Evolutionary conservation across 2,329 filamentous ascomycete genomes (phyloP), one percentile per base, ranked within the genome.

Genomic region (Juglanconis oblonga): DNA sequence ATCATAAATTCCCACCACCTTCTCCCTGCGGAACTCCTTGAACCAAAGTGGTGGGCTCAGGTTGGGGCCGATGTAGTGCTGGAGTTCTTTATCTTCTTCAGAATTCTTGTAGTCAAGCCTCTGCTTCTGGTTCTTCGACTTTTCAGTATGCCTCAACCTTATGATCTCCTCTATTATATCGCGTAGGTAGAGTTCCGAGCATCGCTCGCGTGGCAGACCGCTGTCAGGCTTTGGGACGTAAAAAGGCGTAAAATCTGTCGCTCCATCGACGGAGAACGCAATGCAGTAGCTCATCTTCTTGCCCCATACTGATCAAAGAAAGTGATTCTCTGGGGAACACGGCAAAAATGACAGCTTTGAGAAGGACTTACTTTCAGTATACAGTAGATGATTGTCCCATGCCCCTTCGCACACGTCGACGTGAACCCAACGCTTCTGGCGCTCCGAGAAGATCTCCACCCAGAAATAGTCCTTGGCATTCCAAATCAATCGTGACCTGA

Each of bases 251-350:
- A 89, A 85, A 69, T 88, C 85, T 31, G 85, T 85, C 13, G 84
- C 84, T n/a, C 86, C 95, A 64, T 98, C 95, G 58, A 91, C 91
- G 9, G 92, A 96, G 73, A 99, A 99, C 55, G 94, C 95, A 63
- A 99, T 88, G 77, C 93, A 97, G 77, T 98, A 99, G 0, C 91
- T 93, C 79, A 98, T 90, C 78, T 94, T 96, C 80, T 95, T 94
- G 66, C 89, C 87, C 95, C 94, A 98, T 62, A 92, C 93, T 38
- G 35, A 38, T 38, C 11, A 24, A 24, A 24, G 17, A 24, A 24
- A 24, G 17, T 24, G 17, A 24, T 1, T 24, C 17, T 24, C 17
- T 24, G 17, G 17, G 17, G 17, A 24, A 24, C 17, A 24, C 17
- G 17, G 17, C 17, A 24, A 24, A 2, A 24, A 24, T 24, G 17